Percentiles rank a stretch among this genome's conserved stretches.
Conservation (phyloP, 2,329 filamentous ascomycete species). For the Neonectria hederae region DNA sequence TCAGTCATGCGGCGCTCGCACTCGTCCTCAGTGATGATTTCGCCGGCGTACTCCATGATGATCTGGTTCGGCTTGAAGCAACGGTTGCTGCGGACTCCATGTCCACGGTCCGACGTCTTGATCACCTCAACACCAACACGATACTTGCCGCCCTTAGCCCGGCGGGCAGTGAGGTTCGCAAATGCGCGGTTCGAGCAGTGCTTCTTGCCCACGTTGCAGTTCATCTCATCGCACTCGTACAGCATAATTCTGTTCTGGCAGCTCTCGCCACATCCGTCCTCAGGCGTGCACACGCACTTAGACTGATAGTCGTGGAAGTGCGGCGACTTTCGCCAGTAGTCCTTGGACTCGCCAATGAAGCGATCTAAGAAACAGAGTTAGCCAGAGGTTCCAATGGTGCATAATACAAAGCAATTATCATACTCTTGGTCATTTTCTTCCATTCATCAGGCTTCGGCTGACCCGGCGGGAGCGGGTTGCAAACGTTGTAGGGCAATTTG, state of each 20-base stretch:
- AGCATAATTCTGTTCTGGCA: constrained; percentile 98
- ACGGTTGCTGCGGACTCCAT: constrained; percentile 90
- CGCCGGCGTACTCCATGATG: constrained; percentile 97
- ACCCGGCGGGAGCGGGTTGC: constrained; percentile 83
- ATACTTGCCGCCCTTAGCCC: constrained; percentile 82
- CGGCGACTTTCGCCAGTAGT: constrained; percentile 82
- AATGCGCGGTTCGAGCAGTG: constrained; percentile 89
- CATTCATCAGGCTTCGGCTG: constrained; percentile 94
- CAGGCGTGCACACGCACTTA: constrained; percentile 79
- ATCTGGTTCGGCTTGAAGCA: constrained; percentile 90
- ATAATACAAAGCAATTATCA: constrained; percentile 47
- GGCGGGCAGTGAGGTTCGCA: constrained; percentile 77
- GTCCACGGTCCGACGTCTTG: constrained; percentile 87
- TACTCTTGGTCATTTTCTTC: constrained; percentile 91
- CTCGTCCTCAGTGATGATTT: constrained; percentile 95
- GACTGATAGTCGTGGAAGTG: constrained; percentile 78
- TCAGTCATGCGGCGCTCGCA: constrained; percentile 94
- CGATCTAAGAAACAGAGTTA: constrained; percentile 70
- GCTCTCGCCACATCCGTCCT: constrained; percentile 85
- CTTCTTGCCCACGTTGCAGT: constrained; percentile 81
- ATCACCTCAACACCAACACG: constrained; percentile 95
- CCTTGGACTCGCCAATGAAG: constrained; percentile 84
- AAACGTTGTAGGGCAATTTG: constrained; percentile 89
- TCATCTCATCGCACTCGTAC: constrained; percentile 92
- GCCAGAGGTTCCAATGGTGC: constrained; percentile 27